Percentiles rank a stretch among this genome's conserved stretches.
phyloP scores from a whole-genome alignment of 2,329 filamentous ascomycete species.

The Orbilia brochopaga region DNA sequence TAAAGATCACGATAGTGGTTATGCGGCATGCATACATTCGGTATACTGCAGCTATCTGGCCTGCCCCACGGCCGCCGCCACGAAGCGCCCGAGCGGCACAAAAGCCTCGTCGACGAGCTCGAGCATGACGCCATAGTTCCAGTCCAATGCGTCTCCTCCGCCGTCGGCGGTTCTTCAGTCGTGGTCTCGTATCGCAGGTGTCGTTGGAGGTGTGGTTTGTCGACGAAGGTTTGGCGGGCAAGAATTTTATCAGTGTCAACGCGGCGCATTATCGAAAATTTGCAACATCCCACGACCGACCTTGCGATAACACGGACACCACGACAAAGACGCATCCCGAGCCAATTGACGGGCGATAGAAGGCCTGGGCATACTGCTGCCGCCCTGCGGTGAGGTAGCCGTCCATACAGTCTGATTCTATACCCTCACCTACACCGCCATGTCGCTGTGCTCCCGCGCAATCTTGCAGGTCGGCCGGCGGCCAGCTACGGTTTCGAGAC shows the following conservation, averaged over 20 bases:
- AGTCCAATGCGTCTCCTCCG: slow-evolving; percentile 4
- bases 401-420: not conserved
- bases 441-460: slow-evolving; percentile 43
- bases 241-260: slow-evolving; percentile 47
- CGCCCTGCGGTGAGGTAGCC: slow-evolving; percentile 25
- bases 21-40: slow-evolving; percentile 16
- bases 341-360: slow-evolving; percentile 10
- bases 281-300: slow-evolving; percentile 31
- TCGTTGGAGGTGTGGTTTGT: slow-evolving; percentile 17
- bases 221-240: slow-evolving; percentile 7
- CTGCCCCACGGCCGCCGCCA: slow-evolving; percentile 29
- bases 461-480: slow-evolving; percentile 31
- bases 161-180: slow-evolving; percentile 12
- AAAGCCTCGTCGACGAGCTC: slow-evolving; percentile 43
- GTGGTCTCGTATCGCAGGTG: slow-evolving; percentile 5
- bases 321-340: not conserved
- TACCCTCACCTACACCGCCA: slow-evolving; percentile 6
- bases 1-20: not conserved
- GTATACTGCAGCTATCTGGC: slow-evolving; percentile 11
- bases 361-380: not conserved
- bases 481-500: slow-evolving; percentile 31
- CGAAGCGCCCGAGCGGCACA: slow-evolving; percentile 38
- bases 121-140: slow-evolving; percentile 38
- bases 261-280: slow-evolving; percentile 16
- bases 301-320: slow-evolving; percentile 5